Conservation (phyloP, 805 yeast genomes). For the Myxozyma neglecta region DNA sequence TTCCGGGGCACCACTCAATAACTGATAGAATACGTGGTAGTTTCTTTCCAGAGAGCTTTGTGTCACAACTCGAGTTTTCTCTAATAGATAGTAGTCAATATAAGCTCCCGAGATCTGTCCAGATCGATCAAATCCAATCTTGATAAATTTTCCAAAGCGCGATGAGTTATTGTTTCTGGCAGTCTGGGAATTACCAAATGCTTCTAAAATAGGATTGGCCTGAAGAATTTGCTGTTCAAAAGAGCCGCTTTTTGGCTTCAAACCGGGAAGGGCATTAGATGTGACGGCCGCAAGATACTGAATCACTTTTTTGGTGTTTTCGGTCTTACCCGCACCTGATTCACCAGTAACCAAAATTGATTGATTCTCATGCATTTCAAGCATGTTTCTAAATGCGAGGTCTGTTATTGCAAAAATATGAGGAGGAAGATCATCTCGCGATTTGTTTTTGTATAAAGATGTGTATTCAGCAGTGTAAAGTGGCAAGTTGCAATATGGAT, state of each 20-base stretch:
- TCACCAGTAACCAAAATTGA: conserved; percentile 97
- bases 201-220: conserved; percentile 93
- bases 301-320: conserved; percentile 90
- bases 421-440: conserved; percentile 58
- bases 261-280: conserved; percentile 6
- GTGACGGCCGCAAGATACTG: conserved; percentile 80
- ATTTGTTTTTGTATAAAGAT: conserved; percentile 53
- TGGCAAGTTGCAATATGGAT: conserved; percentile 77
- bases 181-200: conserved; percentile 97
- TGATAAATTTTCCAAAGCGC: conserved; percentile 93
- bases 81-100: conserved; percentile 90
- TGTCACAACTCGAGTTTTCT: conserved; percentile 84
- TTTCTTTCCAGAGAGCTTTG: conserved; percentile 80
- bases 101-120: conserved; percentile 83
- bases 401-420: conserved; percentile 92
- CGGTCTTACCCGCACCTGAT: conserved; percentile 98
- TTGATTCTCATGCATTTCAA: conserved; percentile 72
- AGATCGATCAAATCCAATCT: conserved; percentile 66
- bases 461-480: conserved; percentile 66
- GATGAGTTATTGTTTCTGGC: conserved; percentile 92
- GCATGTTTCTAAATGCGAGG: conserved; percentile 73
- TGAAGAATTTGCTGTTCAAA: conserved; percentile 85
- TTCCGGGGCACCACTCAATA: conserved; percentile 63
- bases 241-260: conserved; percentile 1
- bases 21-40: conserved; percentile 90